Evolutionary conservation across 2,329 filamentous ascomycete genomes (phyloP).

Genomic region (Stromatinia cepivora): DNA sequence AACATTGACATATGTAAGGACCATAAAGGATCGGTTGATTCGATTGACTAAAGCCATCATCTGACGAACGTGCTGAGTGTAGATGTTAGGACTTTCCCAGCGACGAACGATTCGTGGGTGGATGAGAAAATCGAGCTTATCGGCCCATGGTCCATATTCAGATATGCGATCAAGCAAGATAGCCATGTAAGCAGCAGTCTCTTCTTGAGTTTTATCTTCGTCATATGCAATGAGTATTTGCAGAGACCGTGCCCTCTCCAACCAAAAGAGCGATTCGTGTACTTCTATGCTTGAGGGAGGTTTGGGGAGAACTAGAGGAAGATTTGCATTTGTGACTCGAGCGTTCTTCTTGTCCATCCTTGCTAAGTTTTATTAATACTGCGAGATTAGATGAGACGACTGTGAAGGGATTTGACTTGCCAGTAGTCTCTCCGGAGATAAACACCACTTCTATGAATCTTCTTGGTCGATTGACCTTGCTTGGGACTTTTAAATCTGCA

Average conservation of each 20-base stretch:
- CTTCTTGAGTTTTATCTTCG: slow-evolving; percentile 1
- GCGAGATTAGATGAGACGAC: background rate
- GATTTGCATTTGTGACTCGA: background rate
- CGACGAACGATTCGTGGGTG: background rate
- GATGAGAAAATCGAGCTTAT: background rate
- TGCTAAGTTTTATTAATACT: background rate
- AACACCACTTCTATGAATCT: background rate
- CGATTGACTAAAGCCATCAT: background rate
- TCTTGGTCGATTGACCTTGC: background rate
- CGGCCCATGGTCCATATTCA: slow-evolving; percentile 5
- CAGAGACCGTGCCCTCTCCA: background rate
- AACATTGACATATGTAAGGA: background rate
- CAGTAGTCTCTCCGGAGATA: background rate
- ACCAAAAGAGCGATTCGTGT: slow-evolving; percentile 8
- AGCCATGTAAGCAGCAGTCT: slow-evolving; percentile 6
- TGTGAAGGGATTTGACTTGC: background rate
- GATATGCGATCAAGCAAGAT: background rate
- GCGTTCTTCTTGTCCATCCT: background rate
- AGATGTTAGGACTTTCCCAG: background rate
- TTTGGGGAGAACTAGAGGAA: background rate
- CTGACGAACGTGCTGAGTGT: background rate
- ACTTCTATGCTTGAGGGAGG: background rate
- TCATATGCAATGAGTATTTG: slow-evolving; percentile 8
- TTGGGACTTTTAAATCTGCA: background rate
- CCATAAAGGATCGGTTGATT: background rate